phyloP scores from a whole-genome alignment of 2,329 filamentous ascomycete species.

The Peltaster fructicola region DNA sequence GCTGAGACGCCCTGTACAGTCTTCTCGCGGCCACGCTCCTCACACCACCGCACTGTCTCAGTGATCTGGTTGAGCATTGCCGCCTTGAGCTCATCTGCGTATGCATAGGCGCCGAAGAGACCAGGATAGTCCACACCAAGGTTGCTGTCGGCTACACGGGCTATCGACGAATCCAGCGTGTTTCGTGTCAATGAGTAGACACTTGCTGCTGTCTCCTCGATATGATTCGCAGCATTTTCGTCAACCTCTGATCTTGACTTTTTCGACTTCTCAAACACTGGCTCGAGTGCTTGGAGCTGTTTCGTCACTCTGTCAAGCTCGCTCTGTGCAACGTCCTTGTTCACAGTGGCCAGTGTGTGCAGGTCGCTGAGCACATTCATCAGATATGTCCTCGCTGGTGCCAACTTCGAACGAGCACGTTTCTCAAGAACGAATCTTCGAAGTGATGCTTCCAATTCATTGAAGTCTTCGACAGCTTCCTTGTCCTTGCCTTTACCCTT shows the following conservation, averaged over 20 bases:
- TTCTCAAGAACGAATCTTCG: conserved; percentile 92
- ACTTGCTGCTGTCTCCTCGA: conserved; percentile 69
- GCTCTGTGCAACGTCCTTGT: conserved; percentile 66
- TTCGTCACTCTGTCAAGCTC: conserved; percentile 69
- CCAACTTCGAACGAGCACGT: conserved; percentile 82
- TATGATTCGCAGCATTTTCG: conserved; percentile 62
- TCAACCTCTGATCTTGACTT: conserved; percentile 64
- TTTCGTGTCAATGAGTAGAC: conserved; percentile 72
- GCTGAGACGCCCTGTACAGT: conserved; percentile 66
- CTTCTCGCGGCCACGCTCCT: conserved; percentile 65
- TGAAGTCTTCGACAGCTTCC: conserved; percentile 79
- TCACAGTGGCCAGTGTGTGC: conserved; percentile 65
- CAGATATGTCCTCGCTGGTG: conserved; percentile 87
- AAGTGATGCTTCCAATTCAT: conserved; percentile 71
- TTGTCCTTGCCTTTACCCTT: conserved; percentile 65
- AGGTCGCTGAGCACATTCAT: conserved; percentile 85
- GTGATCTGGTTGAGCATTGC: conserved; percentile 85
- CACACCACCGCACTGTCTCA: conserved; percentile 58
- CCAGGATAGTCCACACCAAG: conserved; percentile 78
- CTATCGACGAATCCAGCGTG: conserved; percentile 57
- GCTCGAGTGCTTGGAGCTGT: conserved; percentile 69
- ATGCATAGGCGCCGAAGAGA: conserved; percentile 68
- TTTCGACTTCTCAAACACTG: conserved; percentile 66
- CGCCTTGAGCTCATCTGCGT: conserved; percentile 79
- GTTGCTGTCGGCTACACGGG: conserved; percentile 55